Evolutionary conservation across 306 rosid species (phyloP).

Genomic region (Cucumis hystrix): DNA sequence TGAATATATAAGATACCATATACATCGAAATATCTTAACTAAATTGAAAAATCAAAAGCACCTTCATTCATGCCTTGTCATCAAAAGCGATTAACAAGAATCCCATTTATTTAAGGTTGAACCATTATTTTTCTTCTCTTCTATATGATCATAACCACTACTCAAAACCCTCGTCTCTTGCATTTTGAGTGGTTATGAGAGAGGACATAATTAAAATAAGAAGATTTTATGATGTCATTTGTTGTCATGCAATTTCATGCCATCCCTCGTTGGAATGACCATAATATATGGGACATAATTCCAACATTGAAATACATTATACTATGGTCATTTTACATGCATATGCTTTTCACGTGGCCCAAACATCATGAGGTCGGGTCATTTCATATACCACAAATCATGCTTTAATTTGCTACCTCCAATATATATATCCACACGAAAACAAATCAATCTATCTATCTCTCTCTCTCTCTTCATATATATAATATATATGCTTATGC

Average conservation of each 20-base stretch:
- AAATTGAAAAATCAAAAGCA: no score
- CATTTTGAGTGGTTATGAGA: conserved; percentile 9
- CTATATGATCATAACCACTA: background rate
- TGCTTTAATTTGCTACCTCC: background rate
- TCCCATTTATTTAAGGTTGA: no score
- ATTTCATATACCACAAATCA: conserved; percentile 5
- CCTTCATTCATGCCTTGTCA: no score
- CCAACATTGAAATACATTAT: conserved; percentile 11
- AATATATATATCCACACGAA: background rate
- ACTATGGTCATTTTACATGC: conserved; percentile 18
- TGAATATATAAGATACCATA: no score
- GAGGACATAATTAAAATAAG: background rate
- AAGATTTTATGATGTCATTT: background rate
- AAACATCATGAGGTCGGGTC: conserved; percentile 51
- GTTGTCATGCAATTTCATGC: background rate
- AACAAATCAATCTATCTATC: background rate
- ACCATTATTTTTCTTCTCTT: background rate
- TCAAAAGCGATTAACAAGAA: no score
- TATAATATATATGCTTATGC: background rate
- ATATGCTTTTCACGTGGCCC: conserved; percentile 57
- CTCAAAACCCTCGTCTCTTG: background rate
- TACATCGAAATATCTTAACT: no score
- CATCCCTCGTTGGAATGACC: conserved; percentile 16
- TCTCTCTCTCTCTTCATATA: background rate
- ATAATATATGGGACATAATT: conserved; percentile 24